phyloP scores from a whole-genome alignment of 129 eudicot species.

The Chrysanthemum makinoi region DNA sequence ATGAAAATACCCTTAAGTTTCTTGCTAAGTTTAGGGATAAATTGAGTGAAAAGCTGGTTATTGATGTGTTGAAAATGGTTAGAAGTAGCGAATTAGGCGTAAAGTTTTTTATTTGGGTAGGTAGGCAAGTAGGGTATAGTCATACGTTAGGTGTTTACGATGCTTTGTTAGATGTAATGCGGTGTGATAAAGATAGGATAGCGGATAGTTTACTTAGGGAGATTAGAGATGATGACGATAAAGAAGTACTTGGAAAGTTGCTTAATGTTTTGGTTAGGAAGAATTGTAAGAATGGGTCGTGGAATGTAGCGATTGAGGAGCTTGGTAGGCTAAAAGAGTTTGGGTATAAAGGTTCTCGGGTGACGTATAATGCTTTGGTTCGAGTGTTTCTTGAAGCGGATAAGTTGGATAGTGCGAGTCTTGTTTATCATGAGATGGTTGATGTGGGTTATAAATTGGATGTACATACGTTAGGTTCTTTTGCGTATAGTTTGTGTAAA shows the following conservation, averaged over 20 bases:
- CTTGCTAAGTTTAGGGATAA: conserved; percentile 64
- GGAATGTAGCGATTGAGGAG: conserved; percentile 89
- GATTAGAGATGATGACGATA: conserved; percentile 55
- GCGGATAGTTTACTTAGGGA: conserved; percentile 47
- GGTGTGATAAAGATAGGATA: conserved; percentile 35
- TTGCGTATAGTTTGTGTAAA: conserved; percentile 63
- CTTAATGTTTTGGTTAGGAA: conserved; percentile 69
- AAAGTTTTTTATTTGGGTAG: conserved; percentile 86
- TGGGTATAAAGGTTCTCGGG: conserved; percentile 71
- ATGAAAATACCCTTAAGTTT: conserved; percentile 44
- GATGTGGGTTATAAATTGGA: conserved; percentile 54
- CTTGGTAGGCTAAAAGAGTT: conserved; percentile 80
- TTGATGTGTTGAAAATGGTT: conserved; percentile 65
- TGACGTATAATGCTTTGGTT: conserved; percentile 67
- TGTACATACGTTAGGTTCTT: conserved; percentile 55
- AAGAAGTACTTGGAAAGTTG: conserved; percentile 63
- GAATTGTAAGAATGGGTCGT: conserved; percentile 53
- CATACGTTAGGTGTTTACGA: conserved; percentile 64
- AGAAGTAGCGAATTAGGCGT: conserved; percentile 65
- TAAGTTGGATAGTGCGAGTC: conserved; percentile 52
- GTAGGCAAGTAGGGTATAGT: conserved; percentile 79
- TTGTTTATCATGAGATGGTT: conserved; percentile 72
- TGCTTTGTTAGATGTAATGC: conserved; percentile 56
- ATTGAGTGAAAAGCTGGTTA: conserved; percentile 57
- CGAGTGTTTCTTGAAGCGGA: conserved; percentile 62